A percentile compares a stretch with the other conserved stretches of the same genome.
These are phyloP conservation scores for Penicillium hordei DNA, from an alignment of 2,329 filamentous ascomycete species.

Conservation along the genomic window DNA sequence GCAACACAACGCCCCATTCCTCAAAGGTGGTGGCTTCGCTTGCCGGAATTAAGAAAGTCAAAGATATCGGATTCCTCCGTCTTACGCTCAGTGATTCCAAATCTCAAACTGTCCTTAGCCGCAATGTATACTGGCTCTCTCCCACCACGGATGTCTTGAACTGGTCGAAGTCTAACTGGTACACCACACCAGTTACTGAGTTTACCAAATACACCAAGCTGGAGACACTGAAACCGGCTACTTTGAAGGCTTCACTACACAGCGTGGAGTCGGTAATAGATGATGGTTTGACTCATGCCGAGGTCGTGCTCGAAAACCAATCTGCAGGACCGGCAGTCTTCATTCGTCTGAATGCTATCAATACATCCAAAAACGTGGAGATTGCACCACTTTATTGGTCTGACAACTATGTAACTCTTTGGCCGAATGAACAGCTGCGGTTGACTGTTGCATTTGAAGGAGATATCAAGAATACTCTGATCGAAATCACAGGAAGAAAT, in stretches of 20 bases:
- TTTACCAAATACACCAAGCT: slow-evolving; percentile 54
- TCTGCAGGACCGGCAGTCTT: slow-evolving; percentile 59
- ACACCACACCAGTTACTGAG: slow-evolving; percentile 55
- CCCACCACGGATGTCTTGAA: slow-evolving; percentile 50
- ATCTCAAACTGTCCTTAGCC: slow-evolving; percentile 43
- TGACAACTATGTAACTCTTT: slow-evolving; percentile 64
- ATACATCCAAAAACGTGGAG: slow-evolving; percentile 43
- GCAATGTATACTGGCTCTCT: slow-evolving; percentile 63
- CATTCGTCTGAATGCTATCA: slow-evolving; percentile 53
- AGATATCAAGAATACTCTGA: slow-evolving; percentile 4
- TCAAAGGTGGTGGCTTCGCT: slow-evolving; percentile 42
- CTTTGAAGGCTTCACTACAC: slow-evolving; percentile 35
- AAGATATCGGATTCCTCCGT: slow-evolving; percentile 53
- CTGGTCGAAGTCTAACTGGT: slow-evolving; percentile 61
- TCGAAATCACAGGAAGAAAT: slow-evolving; percentile 29
- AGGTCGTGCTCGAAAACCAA: slow-evolving; percentile 53
- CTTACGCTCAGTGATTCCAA: slow-evolving; percentile 46
- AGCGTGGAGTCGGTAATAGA: background rate
- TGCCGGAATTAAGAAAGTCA: slow-evolving; percentile 32
- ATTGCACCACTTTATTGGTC: slow-evolving; percentile 57
- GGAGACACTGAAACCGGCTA: slow-evolving; percentile 39
- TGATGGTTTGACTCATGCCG: slow-evolving; percentile 18
- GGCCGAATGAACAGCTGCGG: slow-evolving; percentile 54
- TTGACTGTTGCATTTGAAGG: slow-evolving; percentile 35
- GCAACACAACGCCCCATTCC: slow-evolving; percentile 48